Percentiles rank a stretch among this genome's conserved stretches.
Evolutionary conservation across 139 green algal genomes (phyloP).

Genomic region (Picochlorum sp.): DNA sequence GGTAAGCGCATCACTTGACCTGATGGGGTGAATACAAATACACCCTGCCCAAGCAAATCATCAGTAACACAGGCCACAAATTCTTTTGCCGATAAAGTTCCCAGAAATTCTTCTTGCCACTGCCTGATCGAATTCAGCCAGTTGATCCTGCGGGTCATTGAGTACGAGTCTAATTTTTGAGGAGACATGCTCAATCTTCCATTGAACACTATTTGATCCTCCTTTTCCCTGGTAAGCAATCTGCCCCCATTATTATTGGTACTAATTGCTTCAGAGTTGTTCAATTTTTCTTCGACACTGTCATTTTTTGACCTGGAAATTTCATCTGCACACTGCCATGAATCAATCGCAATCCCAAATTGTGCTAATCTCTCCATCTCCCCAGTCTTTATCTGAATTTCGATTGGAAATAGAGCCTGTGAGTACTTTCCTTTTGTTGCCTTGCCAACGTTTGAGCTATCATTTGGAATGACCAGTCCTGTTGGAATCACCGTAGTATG

Average conservation of each 20-base stretch:
- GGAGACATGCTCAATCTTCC: neutral
- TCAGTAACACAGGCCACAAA: conserved; percentile 79
- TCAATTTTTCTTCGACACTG: neutral
- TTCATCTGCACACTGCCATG: conserved; percentile 15
- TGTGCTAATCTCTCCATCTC: conserved; percentile 67
- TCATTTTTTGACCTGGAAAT: conserved; percentile 1
- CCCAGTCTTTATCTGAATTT: conserved; percentile 60
- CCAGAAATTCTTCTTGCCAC: conserved; percentile 82
- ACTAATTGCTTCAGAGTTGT: neutral
- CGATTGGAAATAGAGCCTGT: conserved; percentile 44
- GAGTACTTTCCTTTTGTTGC: neutral
- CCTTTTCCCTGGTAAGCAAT: neutral
- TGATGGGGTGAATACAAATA: conserved; percentile 77
- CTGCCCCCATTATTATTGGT: neutral
- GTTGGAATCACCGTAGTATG: conserved; percentile 62
- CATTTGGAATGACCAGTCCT: conserved; percentile 8
- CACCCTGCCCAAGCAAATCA: conserved; percentile 62
- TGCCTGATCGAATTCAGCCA: conserved; percentile 68
- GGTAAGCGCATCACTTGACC: conserved; percentile 65
- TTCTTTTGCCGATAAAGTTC: conserved; percentile 59
- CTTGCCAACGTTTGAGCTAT: neutral
- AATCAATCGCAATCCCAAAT: conserved; percentile 53
- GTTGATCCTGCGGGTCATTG: conserved; percentile 40
- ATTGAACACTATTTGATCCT: neutral
- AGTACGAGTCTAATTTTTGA: conserved; percentile 12